Evolutionary conservation across 345 rosid genomes (phyloP).

Genomic region (Eucalyptus tenuipes): DNA sequence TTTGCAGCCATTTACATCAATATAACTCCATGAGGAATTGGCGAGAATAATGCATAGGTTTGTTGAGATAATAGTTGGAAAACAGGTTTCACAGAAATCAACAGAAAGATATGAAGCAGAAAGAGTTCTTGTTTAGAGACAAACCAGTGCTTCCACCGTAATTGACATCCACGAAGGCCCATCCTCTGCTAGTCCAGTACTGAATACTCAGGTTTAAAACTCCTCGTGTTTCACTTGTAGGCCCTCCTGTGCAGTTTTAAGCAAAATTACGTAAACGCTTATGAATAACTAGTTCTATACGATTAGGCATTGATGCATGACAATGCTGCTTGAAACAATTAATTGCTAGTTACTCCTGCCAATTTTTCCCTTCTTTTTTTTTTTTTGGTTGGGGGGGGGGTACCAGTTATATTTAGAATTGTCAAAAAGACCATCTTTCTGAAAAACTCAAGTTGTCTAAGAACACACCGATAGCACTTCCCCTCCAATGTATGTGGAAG

Average conservation of each 20-base stretch:
- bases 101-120: not conserved
- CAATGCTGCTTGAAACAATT: not conserved
- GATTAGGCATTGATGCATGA: not conserved
- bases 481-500: not conserved
- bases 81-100: not conserved
- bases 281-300: not conserved
- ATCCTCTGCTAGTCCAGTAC: constrained; percentile 97
- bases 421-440: not conserved
- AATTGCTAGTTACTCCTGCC: not conserved
- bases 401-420: not conserved
- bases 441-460: not conserved
- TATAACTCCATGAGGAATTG: not conserved
- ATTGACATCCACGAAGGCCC: constrained; percentile 96
- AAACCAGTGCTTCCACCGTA: constrained; percentile 99
- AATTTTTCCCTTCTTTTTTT: not conserved
- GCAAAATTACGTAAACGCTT: not conserved
- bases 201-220: constrained; percentile 62
- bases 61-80: not conserved
- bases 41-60: not conserved
- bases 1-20: not conserved
- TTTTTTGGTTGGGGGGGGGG: not conserved
- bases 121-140: not conserved
- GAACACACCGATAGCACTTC: not conserved
- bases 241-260: constrained; percentile 58
- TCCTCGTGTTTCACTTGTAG: constrained; percentile 74